Conservation (phyloP, 148 eudicot species). For the Dianthus caryophyllus region DNA sequence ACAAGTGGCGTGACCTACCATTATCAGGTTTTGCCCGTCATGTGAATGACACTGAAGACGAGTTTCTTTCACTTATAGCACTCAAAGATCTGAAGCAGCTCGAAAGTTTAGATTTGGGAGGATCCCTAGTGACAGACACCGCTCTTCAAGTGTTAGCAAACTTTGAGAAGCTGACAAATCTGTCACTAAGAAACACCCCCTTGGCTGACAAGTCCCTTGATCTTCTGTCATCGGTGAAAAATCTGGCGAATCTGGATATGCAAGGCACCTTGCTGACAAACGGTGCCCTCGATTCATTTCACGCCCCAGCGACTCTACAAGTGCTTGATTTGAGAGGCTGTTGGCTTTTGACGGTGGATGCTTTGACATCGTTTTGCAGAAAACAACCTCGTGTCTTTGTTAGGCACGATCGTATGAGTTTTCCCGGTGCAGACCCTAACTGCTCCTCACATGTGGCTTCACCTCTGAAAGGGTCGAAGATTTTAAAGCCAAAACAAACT, state of each 20-base stretch:
- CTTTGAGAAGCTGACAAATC: slow-evolving; percentile 35
- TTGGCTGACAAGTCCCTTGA: slow-evolving; percentile 49
- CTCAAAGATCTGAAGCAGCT: slow-evolving; percentile 48
- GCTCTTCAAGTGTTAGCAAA: slow-evolving; percentile 42
- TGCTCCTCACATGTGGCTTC: slow-evolving; percentile 21
- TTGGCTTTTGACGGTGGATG: slow-evolving; percentile 77
- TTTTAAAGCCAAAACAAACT: slow-evolving; percentile 32
- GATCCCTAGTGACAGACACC: slow-evolving; percentile 43
- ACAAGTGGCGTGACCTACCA: not conserved
- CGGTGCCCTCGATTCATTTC: slow-evolving; percentile 48
- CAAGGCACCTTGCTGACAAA: slow-evolving; percentile 61
- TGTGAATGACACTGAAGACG: slow-evolving; percentile 29
- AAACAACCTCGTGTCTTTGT: slow-evolving; percentile 53
- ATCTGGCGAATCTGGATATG: slow-evolving; percentile 46
- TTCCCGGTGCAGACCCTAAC: slow-evolving; percentile 22
- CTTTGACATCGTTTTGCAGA: slow-evolving; percentile 36
- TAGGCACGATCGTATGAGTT: slow-evolving; percentile 43
- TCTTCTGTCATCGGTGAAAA: slow-evolving; percentile 39
- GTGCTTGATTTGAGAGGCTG: slow-evolving; percentile 64
- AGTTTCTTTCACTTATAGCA: slow-evolving; percentile 44
- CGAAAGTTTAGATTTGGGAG: slow-evolving; percentile 58
- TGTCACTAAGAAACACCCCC: slow-evolving; percentile 44
- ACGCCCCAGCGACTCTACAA: slow-evolving; percentile 50
- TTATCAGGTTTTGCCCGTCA: slow-evolving; percentile 46
- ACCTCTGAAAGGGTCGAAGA: slow-evolving; percentile 24